Evolutionary conservation across 2,329 filamentous ascomycete species (phyloP), one percentile per base, ranked within the genome.

Genomic region (Stagonosporopsis cucurbitacearum): DNA sequence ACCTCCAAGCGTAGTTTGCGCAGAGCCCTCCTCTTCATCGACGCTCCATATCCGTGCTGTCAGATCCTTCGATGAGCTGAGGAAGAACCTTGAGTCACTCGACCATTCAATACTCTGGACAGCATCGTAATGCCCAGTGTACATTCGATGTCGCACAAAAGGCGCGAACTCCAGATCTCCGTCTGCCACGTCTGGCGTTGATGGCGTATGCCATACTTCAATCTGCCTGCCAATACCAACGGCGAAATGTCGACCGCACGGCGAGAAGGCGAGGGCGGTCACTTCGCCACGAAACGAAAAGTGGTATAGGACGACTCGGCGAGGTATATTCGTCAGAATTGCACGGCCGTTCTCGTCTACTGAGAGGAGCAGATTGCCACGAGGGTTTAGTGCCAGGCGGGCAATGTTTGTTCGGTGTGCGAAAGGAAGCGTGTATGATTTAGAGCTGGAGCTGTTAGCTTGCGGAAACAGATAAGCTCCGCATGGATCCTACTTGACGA

Each of bases 41-140:
- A 97, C 79, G 73, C 93, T 98, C 94, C 94, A 99, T 86, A 99
- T 91, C 72, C 93, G 86, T 35, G 91, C 89, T 0, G 93, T 98
- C 75, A 98, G 78, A 71, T 99, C 95, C 73, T 92, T 97, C 17
- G 92, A 94, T 3, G 94, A 85, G 59, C 89, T 96, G 50, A 99
- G 82, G 75, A 99, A 94, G 81, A 99, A 99, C 23, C 95, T 85
- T 12, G 94, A 97, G 78, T 99, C 96, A 75, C 87, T 89, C 8
- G 95, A 98, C 95, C 96, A 99, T 72, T 96, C 89, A 51, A 99
- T 90, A 73, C 88, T 88, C 60, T 88, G 86, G 12, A 98, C 89
- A 15, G 84, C 85, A 74, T 98, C 95, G 67, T 95, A 96, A 75
- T 99, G 95, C 0, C 91, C 92, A 1, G 87, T 88, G 67, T 96